phyloP scores from a whole-genome alignment of 1,284 basidiomycete genomes.

The Testicularia cyperi region DNA sequence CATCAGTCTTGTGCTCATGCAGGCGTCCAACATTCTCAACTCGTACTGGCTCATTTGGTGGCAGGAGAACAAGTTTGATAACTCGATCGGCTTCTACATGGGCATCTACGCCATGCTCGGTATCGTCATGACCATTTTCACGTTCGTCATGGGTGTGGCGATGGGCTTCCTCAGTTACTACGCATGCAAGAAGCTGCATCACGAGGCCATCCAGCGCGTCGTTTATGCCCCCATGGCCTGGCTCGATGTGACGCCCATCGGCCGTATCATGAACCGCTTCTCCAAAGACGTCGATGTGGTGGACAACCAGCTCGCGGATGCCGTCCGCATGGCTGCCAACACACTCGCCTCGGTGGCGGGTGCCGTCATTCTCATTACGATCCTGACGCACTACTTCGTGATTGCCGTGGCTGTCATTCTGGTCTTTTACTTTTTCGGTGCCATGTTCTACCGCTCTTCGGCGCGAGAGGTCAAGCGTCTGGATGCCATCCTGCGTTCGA shows the following conservation, averaged over 20 bases:
- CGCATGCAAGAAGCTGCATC: slow-evolving; percentile 68
- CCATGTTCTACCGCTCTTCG: slow-evolving; percentile 80
- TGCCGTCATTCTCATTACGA: slow-evolving; percentile 69
- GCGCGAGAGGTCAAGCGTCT: slow-evolving; percentile 84
- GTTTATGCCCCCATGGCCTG: slow-evolving; percentile 72
- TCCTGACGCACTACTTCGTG: slow-evolving; percentile 71
- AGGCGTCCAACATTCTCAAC: slow-evolving; percentile 65
- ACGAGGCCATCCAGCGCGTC: slow-evolving; percentile 65
- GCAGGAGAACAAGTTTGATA: slow-evolving; percentile 66
- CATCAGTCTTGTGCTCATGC: slow-evolving; percentile 68
- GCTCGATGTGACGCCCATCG: slow-evolving; percentile 81
- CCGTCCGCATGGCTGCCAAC: slow-evolving; percentile 53
- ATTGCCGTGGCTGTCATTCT: slow-evolving; percentile 63
- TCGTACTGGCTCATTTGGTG: slow-evolving; percentile 62
- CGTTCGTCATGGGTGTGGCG: slow-evolving; percentile 67
- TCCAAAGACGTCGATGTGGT: slow-evolving; percentile 77
- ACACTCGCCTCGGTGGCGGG: slow-evolving; percentile 64
- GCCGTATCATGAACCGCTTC: slow-evolving; percentile 80
- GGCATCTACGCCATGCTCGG: slow-evolving; percentile 72
- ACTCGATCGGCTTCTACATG: slow-evolving; percentile 68
- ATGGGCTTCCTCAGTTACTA: slow-evolving; percentile 71
- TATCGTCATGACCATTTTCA: slow-evolving; percentile 67
- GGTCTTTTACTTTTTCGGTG: slow-evolving; percentile 60
- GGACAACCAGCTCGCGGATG: slow-evolving; percentile 68
- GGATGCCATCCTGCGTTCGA: slow-evolving; percentile 69